phyloP scores from a whole-genome alignment of 371 early-diverging fungal species.

The Encephalitozoon intestinalis region DNA sequence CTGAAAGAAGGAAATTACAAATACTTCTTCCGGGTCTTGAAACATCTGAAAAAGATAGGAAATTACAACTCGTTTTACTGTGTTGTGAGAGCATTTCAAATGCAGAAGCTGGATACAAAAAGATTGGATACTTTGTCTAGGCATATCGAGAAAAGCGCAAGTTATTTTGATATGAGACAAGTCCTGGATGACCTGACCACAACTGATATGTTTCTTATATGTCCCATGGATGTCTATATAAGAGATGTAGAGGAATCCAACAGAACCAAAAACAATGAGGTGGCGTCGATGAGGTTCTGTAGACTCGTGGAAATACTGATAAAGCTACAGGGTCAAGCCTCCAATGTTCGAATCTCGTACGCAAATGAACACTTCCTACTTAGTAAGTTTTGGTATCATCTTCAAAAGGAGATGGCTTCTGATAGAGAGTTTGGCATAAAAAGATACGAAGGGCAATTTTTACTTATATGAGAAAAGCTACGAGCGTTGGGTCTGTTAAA shows the following conservation, averaged over 20 bases:
- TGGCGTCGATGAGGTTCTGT: conserved; percentile 33
- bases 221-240: conserved; percentile 18
- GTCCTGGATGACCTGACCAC: not conserved
- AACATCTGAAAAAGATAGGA: conserved; percentile 4
- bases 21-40: conserved; percentile 15
- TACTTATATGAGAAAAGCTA: not conserved
- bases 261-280: conserved; percentile 1
- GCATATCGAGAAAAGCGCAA: not conserved
- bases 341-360: not conserved
- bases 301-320: conserved; percentile 19
- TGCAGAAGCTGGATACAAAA: conserved; percentile 3
- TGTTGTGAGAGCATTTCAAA: not conserved
- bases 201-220: conserved; percentile 9
- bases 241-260: conserved; percentile 37
- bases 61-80: conserved; percentile 31
- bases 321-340: not conserved
- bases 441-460: conserved; percentile 1
- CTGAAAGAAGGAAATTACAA: not conserved
- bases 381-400: not conserved
- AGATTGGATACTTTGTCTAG: not conserved
- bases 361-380: conserved; percentile 14
- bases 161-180: not conserved
- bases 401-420: not conserved
- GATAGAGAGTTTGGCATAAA: not conserved
- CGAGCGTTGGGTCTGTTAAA: not conserved